Percentiles rank a stretch among this genome's conserved stretches.
phyloP scores from a whole-genome alignment of 169 alveolate species.

The Perkinsus olseni region DNA sequence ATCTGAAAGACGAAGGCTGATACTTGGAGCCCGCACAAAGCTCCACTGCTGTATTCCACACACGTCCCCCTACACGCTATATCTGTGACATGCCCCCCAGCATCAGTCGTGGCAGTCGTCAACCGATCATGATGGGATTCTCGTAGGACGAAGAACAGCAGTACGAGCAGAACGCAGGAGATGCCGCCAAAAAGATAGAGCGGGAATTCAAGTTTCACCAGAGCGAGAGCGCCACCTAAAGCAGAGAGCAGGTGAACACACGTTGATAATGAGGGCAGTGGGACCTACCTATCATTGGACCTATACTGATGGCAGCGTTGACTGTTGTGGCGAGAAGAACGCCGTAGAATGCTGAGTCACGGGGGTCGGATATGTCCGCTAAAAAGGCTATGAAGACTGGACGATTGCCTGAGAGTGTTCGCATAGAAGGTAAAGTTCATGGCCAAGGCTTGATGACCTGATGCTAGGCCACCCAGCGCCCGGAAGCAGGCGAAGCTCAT shows the following conservation, averaged over 20 bases:
- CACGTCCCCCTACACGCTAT: too few relatives aligned
- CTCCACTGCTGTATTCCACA: too few relatives aligned
- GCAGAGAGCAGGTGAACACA: too few relatives aligned
- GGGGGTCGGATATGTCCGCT: neutral
- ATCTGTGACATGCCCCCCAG: too few relatives aligned
- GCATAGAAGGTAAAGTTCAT: neutral
- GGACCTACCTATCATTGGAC: neutral
- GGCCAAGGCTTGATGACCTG: neutral
- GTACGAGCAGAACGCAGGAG: neutral
- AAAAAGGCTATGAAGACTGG: neutral
- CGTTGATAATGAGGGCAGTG: too few relatives aligned
- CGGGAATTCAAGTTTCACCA: neutral
- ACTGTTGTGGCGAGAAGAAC: neutral
- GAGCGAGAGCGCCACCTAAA: neutral
- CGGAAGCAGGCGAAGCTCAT: neutral
- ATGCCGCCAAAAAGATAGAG: neutral
- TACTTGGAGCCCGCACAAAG: too few relatives aligned
- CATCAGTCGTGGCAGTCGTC: neutral
- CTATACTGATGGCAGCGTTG: neutral
- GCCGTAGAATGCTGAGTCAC: neutral
- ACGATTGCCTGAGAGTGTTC: neutral
- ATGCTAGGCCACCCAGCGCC: neutral
- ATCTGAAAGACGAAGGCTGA: too few relatives aligned
- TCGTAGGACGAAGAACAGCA: neutral
- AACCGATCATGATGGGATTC: neutral